phyloP scores from a whole-genome alignment of 164 flowering plant genomes.

The Tetrastigma voinierianum region DNA sequence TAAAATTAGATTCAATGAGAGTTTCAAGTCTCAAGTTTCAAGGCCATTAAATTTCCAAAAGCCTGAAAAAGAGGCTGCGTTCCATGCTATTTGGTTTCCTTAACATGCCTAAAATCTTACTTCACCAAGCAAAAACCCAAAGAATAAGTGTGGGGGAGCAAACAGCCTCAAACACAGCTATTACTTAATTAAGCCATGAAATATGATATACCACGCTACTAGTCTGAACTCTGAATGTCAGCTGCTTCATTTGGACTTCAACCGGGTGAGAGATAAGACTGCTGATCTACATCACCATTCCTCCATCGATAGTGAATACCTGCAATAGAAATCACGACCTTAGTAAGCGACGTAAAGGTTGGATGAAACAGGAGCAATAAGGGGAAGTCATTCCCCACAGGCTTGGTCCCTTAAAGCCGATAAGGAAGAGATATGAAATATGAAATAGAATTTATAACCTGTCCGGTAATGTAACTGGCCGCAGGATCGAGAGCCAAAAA shows the following conservation, averaged over 20 bases:
- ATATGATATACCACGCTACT: background rate
- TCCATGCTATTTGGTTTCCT: background rate
- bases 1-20: too few relatives aligned
- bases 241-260: background rate
- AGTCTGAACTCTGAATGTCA: background rate
- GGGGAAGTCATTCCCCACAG: background rate
- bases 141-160: background rate
- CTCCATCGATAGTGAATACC: conserved; percentile 60
- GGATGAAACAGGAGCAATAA: background rate
- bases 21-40: too few relatives aligned
- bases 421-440: background rate
- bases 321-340: conserved; percentile 14
- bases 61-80: too few relatives aligned
- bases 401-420: background rate
- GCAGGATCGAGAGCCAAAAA: conserved; percentile 64
- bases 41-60: too few relatives aligned
- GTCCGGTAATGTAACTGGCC: conserved; percentile 61
- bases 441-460: conserved; percentile 25
- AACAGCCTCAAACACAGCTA: background rate
- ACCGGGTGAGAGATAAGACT: background rate
- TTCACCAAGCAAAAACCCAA: background rate
- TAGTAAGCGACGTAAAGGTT: background rate
- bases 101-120: background rate
- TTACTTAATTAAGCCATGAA: background rate
- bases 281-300: conserved; percentile 48